A percentile compares a stretch with the other conserved stretches of the same genome.
Evolutionary conservation across 148 eudicot genomes (phyloP).

Genomic region (Simmondsia chinensis): DNA sequence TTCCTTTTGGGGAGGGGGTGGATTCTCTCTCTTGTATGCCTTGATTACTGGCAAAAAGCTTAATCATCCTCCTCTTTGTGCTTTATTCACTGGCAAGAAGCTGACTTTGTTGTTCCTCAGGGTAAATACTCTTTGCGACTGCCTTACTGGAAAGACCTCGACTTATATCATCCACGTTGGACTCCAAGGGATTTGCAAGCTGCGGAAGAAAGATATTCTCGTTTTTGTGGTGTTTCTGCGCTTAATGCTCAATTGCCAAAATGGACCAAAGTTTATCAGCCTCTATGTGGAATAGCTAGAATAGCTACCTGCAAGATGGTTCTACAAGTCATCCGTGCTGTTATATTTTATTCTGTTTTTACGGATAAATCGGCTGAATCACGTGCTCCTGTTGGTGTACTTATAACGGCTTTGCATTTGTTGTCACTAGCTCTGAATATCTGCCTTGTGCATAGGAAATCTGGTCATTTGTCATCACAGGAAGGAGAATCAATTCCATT

Average conservation of each 20-base stretch:
- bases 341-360: slow-evolving; percentile 58
- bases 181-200: slow-evolving; percentile 77
- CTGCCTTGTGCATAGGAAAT: slow-evolving; percentile 36
- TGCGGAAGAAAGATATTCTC: slow-evolving; percentile 88
- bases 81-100: too few relatives aligned
- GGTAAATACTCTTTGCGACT: slow-evolving; percentile 80
- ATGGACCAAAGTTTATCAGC: slow-evolving; percentile 73
- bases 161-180: slow-evolving; percentile 94
- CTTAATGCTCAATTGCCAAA: slow-evolving; percentile 72
- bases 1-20: not conserved
- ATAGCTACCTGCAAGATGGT: slow-evolving; percentile 74
- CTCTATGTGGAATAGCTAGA: slow-evolving; percentile 62
- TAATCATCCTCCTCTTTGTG: too few relatives aligned
- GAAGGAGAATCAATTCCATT: slow-evolving; percentile 40
- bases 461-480: slow-evolving; percentile 25
- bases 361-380: slow-evolving; percentile 42
- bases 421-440: slow-evolving; percentile 76
- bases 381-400: slow-evolving; percentile 85
- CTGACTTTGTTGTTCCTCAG: slow-evolving; percentile 28
- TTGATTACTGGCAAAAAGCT: too few relatives aligned
- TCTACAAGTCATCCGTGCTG: slow-evolving; percentile 63
- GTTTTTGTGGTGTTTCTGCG: slow-evolving; percentile 74
- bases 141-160: slow-evolving; percentile 81
- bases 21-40: not conserved
- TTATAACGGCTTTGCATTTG: slow-evolving; percentile 75